Evolutionary conservation across 2,329 filamentous ascomycete species (phyloP).

Genomic region (Colletotrichum karsti): DNA sequence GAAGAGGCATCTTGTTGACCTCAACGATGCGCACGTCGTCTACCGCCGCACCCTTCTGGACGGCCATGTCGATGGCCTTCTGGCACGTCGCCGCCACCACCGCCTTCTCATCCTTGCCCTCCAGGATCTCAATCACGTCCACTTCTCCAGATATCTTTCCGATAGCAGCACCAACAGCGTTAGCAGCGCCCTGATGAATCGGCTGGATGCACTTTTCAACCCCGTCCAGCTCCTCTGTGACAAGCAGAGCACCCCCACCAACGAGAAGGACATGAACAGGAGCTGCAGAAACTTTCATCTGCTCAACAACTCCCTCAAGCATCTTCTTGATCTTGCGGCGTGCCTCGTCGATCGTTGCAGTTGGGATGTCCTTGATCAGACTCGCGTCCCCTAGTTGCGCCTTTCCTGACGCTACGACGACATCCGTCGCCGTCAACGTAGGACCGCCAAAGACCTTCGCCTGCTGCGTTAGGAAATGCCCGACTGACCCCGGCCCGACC

Average conservation of each 20-base stretch:
- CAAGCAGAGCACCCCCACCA: slow-evolving; percentile 64
- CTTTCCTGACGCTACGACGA: slow-evolving; percentile 50
- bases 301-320: slow-evolving; percentile 61
- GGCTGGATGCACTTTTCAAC: slow-evolving; percentile 60
- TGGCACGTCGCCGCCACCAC: slow-evolving; percentile 49
- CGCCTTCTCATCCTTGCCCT: slow-evolving; percentile 44
- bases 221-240: slow-evolving; percentile 55
- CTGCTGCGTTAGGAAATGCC: slow-evolving; percentile 56
- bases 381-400: slow-evolving; percentile 39
- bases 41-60: slow-evolving; percentile 3
- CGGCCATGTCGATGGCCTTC: slow-evolving; percentile 29
- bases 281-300: slow-evolving; percentile 64
- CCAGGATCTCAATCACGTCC: slow-evolving; percentile 58
- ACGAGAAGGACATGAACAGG: slow-evolving; percentile 63
- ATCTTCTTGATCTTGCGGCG: slow-evolving; percentile 50
- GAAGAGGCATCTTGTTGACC: slow-evolving; percentile 51
- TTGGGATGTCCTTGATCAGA: slow-evolving; percentile 37
- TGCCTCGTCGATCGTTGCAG: slow-evolving; percentile 31
- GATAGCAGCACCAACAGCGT: slow-evolving; percentile 68
- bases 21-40: slow-evolving; percentile 52
- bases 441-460: slow-evolving; percentile 62
- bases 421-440: slow-evolving; percentile 61
- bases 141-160: slow-evolving; percentile 62
- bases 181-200: slow-evolving; percentile 62
- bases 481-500: slow-evolving; percentile 67